A percentile compares a stretch with the other conserved stretches of the same genome.
Evolutionary conservation across 179 eudicot species (phyloP).

Genomic region (Beta lomatogona): DNA sequence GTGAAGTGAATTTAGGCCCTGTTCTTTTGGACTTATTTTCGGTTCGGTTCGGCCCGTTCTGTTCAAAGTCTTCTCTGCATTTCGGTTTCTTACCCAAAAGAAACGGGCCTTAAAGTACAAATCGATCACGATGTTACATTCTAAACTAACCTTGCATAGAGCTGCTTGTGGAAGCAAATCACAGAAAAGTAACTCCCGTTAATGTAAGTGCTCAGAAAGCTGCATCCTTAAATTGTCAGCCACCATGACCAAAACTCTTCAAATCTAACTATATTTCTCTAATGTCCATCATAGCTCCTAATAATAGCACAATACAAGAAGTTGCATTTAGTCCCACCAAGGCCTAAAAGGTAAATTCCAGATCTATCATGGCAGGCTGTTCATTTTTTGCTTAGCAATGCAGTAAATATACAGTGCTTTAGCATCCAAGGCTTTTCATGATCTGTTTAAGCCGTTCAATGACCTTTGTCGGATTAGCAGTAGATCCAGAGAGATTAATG

Average conservation of each 20-base stretch:
- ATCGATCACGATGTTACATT: not conserved
- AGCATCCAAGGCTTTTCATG: conserved; percentile 67
- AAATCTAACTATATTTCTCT: not conserved
- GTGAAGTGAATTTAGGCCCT: not conserved
- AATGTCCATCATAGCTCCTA: conserved; percentile 5
- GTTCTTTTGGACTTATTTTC: no score
- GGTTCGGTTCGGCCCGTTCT: no score
- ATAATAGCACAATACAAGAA: no score
- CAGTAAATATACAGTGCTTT: conserved; percentile 29
- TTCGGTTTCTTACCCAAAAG: no score
- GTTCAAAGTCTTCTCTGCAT: no score
- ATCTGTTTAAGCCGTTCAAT: conserved; percentile 52
- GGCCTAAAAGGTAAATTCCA: no score
- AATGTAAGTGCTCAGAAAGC: not conserved
- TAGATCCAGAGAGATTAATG: conserved; percentile 59
- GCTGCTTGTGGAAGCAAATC: not conserved
- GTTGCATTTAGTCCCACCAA: no score
- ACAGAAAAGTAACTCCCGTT: not conserved
- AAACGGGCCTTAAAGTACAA: no score
- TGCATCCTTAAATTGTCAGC: conserved; percentile 1
- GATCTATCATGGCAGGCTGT: not conserved
- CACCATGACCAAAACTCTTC: not conserved
- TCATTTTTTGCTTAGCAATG: not conserved
- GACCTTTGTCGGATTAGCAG: conserved; percentile 68
- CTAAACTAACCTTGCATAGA: conserved; percentile 7